Evolutionary conservation across 1,284 basidiomycete genomes (phyloP).

Genomic region (Apiotrichum laibachii): DNA sequence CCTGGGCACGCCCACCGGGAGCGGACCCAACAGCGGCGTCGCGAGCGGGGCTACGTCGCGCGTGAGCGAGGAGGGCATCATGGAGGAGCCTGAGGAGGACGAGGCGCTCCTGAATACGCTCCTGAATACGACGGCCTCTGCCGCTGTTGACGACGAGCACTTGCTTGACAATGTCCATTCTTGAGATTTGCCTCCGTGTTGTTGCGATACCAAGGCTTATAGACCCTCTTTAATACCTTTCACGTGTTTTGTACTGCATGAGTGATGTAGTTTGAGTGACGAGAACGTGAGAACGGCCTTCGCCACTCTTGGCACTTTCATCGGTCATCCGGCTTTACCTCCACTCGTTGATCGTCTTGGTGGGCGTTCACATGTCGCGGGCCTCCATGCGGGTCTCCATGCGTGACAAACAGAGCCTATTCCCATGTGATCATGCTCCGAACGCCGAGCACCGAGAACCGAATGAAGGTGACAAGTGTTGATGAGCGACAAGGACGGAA

Average conservation of each 20-base stretch:
- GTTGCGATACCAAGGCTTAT: background rate
- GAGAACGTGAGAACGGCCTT: background rate
- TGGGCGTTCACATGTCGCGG: too few species aligned
- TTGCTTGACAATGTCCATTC: constrained; percentile 4
- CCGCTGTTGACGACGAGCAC: constrained; percentile 2
- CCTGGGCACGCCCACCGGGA: background rate
- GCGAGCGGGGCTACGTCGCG: constrained; percentile 3
- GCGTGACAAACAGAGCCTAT: too few species aligned
- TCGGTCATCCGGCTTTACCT: too few species aligned
- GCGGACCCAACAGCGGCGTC: background rate
- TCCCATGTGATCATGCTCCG: too few species aligned
- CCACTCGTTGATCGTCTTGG: too few species aligned
- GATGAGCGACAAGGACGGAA: too few species aligned
- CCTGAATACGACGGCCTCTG: background rate
- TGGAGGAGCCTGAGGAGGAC: constrained; percentile 12
- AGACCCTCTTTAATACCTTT: background rate
- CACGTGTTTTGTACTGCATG: constrained; percentile 3
- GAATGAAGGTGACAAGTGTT: too few species aligned
- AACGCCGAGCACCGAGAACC: too few species aligned
- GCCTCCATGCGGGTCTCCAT: too few species aligned
- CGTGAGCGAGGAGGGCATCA: constrained; percentile 5
- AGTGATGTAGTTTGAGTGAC: background rate
- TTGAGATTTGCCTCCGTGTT: background rate
- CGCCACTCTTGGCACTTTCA: too few species aligned
- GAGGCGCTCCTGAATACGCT: background rate